These are phyloP conservation scores for Hyphopichia homilentoma DNA, from an alignment of 805 yeast genomes.

Conservation along the genomic window DNA sequence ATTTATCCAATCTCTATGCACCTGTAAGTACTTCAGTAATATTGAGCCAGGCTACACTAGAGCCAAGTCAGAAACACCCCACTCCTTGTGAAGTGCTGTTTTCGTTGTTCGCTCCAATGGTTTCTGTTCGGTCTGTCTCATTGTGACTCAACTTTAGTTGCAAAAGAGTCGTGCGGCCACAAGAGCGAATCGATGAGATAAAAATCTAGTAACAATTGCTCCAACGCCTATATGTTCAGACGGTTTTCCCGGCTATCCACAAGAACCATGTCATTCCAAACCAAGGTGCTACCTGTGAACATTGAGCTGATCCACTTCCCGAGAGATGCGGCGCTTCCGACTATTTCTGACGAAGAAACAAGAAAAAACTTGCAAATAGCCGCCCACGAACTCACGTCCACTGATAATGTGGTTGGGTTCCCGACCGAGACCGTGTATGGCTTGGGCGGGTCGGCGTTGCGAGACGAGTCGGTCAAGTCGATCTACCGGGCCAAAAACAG, in stretches of 20 bases:
- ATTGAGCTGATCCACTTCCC: slow-evolving; percentile 49
- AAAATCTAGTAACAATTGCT: neutral
- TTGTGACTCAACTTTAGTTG: too few species aligned
- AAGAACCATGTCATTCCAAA: too few species aligned
- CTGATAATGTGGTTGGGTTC: slow-evolving; percentile 73
- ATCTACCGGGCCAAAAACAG: slow-evolving; percentile 89
- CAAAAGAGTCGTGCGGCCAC: too few species aligned
- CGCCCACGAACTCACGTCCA: slow-evolving; percentile 46
- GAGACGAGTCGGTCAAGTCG: slow-evolving; percentile 65
- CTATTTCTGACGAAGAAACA: slow-evolving; percentile 52
- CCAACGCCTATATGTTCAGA: neutral
- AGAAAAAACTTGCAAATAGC: slow-evolving; percentile 52
- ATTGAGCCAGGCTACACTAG: too few species aligned
- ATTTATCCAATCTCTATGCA: too few species aligned
- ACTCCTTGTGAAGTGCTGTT: too few species aligned
- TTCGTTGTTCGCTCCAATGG: too few species aligned
- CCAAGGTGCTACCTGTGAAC: slow-evolving; percentile 58
- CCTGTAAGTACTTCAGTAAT: too few species aligned
- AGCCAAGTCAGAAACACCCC: too few species aligned
- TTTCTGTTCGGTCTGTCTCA: too few species aligned
- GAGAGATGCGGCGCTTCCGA: slow-evolving; percentile 37
- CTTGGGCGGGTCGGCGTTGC: slow-evolving; percentile 80
- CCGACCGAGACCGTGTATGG: slow-evolving; percentile 99
- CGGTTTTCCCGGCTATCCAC: neutral
- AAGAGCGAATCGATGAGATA: neutral